A percentile compares a stretch with the other conserved stretches of the same genome.
phyloP scores from a whole-genome alignment of 345 rosid species.

The Trapa bicornis region DNA sequence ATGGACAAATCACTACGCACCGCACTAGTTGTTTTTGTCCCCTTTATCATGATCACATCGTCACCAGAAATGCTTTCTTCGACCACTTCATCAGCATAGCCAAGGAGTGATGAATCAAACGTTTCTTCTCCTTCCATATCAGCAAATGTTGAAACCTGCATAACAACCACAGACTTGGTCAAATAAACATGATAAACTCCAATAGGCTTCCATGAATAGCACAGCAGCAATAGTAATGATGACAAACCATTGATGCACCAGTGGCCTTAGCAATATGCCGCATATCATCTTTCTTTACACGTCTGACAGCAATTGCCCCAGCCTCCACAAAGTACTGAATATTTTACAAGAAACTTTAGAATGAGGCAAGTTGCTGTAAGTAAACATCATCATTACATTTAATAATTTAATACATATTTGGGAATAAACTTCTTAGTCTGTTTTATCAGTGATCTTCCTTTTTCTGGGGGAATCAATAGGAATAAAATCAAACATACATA shows the following conservation, averaged over 20 bases:
- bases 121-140: conserved; percentile 99
- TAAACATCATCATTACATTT: background rate
- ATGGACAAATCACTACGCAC: conserved; percentile 28
- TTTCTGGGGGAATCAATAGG: too few species aligned
- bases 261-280: conserved; percentile 97
- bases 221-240: background rate
- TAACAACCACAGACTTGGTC: background rate
- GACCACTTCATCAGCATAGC: conserved; percentile 77
- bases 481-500: too few species aligned
- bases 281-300: conserved; percentile 95
- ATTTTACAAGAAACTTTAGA: conserved; percentile 6
- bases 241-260: conserved; percentile 80
- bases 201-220: too few species aligned
- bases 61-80: conserved; percentile 95
- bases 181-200: background rate
- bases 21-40: conserved; percentile 73
- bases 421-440: too few species aligned
- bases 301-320: conserved; percentile 95
- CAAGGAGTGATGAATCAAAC: conserved; percentile 72
- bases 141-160: conserved; percentile 92
- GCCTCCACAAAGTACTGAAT: conserved; percentile 92
- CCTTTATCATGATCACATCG: conserved; percentile 84
- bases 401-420: too few species aligned
- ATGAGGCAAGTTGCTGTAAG: background rate
- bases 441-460: too few species aligned